Evolutionary conservation across 306 rosid species (phyloP), one percentile per base, ranked within the genome.

Genomic region (Luffa acutangula): DNA sequence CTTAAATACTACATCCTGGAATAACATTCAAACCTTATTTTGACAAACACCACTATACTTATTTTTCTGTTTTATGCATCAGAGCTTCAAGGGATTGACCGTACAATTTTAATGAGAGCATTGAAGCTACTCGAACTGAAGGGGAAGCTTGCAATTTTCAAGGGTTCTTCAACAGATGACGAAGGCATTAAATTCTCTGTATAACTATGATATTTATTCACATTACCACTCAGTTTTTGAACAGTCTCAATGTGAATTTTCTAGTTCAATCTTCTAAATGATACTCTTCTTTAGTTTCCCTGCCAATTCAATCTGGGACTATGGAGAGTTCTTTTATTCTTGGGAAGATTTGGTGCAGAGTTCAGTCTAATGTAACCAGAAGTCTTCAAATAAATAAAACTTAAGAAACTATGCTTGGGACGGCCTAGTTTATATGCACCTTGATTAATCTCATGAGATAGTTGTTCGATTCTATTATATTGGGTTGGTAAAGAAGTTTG

Each of bases 121-220:
- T 79, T 94, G 89, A 94, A 88, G 79, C 86, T 84, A 17, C 83
- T 94, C 11, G 98, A 94, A 78, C 96, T 92, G 75, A 94, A 92
- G 83, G 98, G 98, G 75, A 94, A 94, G 93, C 96, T 94, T 83
- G 97, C 93, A 69, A 85, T 92, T 75, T 94, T 94, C 81, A 94
- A 94, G 85, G 98, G 98, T 59, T 86, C 96, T 85, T 92, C 96
- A n/a, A 84, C 97, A 42, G 98, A 93, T 60, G 98, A 94, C 54
- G 98, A 94, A 83, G 98, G 98, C 36, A 85, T 94, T 39, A 94
- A 94, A 78, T 92, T 94, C 89, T 92, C 97, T 33, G 60, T 73
- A 49, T 73, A 42, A 66, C 66, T 31, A 7, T n/a, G 2, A 2
- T 33, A 7, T 39, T 15, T 33, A 34, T 13, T 13, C 71, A 64